These are phyloP conservation scores for Emmonsiellopsis sp. DNA, from an alignment of 2,329 filamentous ascomycete genomes.

Conservation along the genomic window DNA sequence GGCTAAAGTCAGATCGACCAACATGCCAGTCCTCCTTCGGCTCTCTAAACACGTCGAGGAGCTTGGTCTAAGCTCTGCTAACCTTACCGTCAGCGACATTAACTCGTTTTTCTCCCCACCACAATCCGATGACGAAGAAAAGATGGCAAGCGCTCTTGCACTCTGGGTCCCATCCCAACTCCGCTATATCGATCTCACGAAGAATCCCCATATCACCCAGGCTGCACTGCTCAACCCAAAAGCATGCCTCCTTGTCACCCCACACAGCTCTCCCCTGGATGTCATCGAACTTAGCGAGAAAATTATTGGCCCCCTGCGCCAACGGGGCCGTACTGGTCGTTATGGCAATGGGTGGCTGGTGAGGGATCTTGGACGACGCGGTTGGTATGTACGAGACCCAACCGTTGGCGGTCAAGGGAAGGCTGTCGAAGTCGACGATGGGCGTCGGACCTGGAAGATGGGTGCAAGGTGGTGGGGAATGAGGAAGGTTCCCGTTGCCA, in stretches of 20 bases:
- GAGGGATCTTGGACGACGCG: conserved; percentile 58
- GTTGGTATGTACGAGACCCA: conserved; percentile 53
- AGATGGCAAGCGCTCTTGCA: conserved; percentile 16
- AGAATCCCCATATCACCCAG: conserved; percentile 51
- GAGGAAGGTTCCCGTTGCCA: conserved; percentile 54
- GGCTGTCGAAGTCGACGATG: conserved; percentile 42
- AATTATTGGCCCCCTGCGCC: conserved; percentile 55
- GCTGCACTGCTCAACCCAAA: conserved; percentile 50
- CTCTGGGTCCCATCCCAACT: conserved; percentile 51
- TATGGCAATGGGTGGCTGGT: conserved; percentile 59
- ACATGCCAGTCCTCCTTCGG: conserved; percentile 55
- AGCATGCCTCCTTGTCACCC: conserved; percentile 48
- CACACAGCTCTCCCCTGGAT: conserved; percentile 57
- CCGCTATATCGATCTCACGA: conserved; percentile 68
- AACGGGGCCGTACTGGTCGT: conserved; percentile 46
- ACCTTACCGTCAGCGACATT: conserved; percentile 57
- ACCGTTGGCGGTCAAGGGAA: conserved; percentile 20
- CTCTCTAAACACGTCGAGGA: conserved; percentile 68
- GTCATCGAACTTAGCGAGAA: conserved; percentile 68
- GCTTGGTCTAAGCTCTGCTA: conserved; percentile 59
- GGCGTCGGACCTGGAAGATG: conserved; percentile 67
- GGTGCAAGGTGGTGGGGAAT: conserved; percentile 78
- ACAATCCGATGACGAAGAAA: conserved; percentile 18
- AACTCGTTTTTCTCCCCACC: conserved; percentile 46
- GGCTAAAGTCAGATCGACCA: conserved; percentile 56